Conservation (phyloP, 2,329 filamentous ascomycete species). For the Kalmusia sp. region DNA sequence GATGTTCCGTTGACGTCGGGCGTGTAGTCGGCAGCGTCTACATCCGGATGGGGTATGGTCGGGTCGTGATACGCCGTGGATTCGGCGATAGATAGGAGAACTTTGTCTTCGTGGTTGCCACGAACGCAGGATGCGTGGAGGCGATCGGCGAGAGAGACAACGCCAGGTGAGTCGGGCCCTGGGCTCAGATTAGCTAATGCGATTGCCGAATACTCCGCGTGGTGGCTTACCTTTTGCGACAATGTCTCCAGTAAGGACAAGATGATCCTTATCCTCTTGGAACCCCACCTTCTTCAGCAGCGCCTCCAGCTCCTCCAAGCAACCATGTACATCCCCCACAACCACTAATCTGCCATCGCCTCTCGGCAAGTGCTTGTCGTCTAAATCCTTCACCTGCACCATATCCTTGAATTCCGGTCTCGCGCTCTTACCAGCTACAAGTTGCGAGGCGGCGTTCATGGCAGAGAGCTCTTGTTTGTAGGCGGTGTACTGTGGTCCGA, state of each 20-base stretch:
- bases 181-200: constrained; percentile 7
- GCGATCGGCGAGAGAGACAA: constrained; percentile 76
- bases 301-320: constrained; percentile 65
- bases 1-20: constrained; percentile 15
- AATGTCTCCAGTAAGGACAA: constrained; percentile 49
- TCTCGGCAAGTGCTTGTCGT: constrained; percentile 54
- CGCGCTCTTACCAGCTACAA: constrained; percentile 56
- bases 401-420: constrained; percentile 58
- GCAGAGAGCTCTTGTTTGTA: constrained; percentile 42
- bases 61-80: constrained; percentile 28
- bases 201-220: background rate
- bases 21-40: background rate
- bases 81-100: constrained; percentile 71
- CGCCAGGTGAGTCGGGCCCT: constrained; percentile 78
- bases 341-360: constrained; percentile 71
- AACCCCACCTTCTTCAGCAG: constrained; percentile 74
- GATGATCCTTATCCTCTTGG: constrained; percentile 60
- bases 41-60: constrained; percentile 33
- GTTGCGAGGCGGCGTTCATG: constrained; percentile 37
- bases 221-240: constrained; percentile 69
- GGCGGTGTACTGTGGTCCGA: constrained; percentile 46
- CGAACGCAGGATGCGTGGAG: constrained; percentile 81
- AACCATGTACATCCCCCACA: constrained; percentile 93
- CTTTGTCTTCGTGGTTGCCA: constrained; percentile 90
- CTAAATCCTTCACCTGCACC: constrained; percentile 58